A percentile compares a stretch with the other conserved stretches of the same genome.
These are phyloP conservation scores for Pestalotiopsis sp. DNA, from an alignment of 2,329 filamentous ascomycete genomes.

Conservation along the genomic window DNA sequence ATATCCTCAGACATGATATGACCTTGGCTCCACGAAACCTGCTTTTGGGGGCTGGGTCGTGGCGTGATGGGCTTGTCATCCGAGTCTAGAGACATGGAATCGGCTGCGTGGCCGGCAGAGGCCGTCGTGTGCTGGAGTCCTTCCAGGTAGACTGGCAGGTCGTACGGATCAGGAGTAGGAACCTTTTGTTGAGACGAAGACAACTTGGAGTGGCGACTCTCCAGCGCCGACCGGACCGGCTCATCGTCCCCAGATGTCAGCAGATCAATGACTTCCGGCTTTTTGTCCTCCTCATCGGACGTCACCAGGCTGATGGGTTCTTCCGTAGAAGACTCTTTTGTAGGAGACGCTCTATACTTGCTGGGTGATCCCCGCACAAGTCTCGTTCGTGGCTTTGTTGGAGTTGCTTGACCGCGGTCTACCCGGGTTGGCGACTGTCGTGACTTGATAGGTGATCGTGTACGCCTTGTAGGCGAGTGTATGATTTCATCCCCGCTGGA, in stretches of 20 bases:
- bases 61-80: not conserved
- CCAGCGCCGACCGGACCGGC: not conserved
- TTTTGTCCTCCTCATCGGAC: not conserved
- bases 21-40: not conserved
- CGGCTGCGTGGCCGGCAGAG: not conserved
- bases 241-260: not conserved
- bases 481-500: not conserved
- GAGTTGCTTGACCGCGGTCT: not conserved
- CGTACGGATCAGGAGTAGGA: not conserved
- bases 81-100: not conserved
- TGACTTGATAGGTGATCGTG: not conserved
- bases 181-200: not conserved
- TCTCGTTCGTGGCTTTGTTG: not conserved
- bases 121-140: not conserved
- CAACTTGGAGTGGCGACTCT: not conserved
- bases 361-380: not conserved
- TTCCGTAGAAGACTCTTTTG: not conserved
- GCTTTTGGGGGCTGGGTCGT: not conserved
- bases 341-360: not conserved
- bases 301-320: not conserved
- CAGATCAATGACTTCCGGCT: too few relatives aligned
- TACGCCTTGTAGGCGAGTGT: not conserved
- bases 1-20: not conserved
- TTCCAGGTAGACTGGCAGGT: not conserved
- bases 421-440: not conserved